Percentiles rank a stretch among this genome's conserved stretches.
These are phyloP conservation scores for Rhodofomes roseus DNA, from an alignment of 1,284 basidiomycete species.

Conservation along the genomic window DNA sequence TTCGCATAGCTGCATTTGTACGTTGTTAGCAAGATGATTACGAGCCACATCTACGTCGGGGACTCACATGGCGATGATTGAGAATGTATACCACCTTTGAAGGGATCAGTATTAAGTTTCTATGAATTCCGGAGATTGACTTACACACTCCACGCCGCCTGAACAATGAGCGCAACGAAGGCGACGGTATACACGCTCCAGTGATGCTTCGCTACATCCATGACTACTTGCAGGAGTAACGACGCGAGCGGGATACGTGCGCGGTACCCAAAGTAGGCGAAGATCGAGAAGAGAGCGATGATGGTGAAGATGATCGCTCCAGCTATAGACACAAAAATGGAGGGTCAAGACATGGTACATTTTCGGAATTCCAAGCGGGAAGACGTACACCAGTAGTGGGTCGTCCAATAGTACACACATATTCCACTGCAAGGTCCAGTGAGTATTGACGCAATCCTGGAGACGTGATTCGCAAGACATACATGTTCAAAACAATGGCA, in stretches of 20 bases:
- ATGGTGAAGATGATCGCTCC: slow-evolving; percentile 78
- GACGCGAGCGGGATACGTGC: slow-evolving; percentile 78
- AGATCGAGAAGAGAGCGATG: slow-evolving; percentile 57
- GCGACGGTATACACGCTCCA: slow-evolving; percentile 79
- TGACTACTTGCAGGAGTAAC: slow-evolving; percentile 75
- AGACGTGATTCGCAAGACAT: slow-evolving; percentile 25
- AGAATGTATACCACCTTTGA: slow-evolving; percentile 68
- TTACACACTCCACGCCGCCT: slow-evolving; percentile 69
- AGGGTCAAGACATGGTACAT: not conserved
- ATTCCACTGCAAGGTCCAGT: slow-evolving; percentile 42
- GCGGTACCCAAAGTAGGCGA: slow-evolving; percentile 66
- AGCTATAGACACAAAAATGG: slow-evolving; percentile 32
- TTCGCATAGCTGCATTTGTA: slow-evolving; percentile 57
- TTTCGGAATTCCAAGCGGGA: not conserved
- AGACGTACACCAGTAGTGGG: slow-evolving; percentile 67
- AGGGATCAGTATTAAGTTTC: not conserved
- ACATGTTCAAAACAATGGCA: slow-evolving; percentile 73
- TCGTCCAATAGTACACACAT: slow-evolving; percentile 76
- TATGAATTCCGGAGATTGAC: slow-evolving; percentile 20
- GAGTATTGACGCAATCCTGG: not conserved
- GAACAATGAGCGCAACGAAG: slow-evolving; percentile 64
- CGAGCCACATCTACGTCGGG: not conserved
- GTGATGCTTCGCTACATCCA: slow-evolving; percentile 83
- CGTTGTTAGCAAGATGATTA: not conserved
- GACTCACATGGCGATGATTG: slow-evolving; percentile 62